Conservation (phyloP, 805 yeast genomes). For the Suhomyces tanzawaensis region DNA sequence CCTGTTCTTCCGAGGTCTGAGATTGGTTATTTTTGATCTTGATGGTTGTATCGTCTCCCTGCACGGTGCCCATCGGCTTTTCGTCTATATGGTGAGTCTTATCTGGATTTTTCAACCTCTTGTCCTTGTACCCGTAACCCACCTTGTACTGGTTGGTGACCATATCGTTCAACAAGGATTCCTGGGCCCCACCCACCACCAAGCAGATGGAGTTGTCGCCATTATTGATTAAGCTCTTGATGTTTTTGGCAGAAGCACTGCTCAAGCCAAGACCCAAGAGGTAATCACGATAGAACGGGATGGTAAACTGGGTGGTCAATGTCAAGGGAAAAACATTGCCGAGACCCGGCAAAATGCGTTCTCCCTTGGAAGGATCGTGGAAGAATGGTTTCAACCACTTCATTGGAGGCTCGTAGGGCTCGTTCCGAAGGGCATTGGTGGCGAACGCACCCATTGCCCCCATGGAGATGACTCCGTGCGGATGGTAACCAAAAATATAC, state of each 20-base stretch:
- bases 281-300: slow-evolving; percentile 88
- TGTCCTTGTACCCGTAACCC: slow-evolving; percentile 33
- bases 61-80: not conserved
- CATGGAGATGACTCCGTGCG: slow-evolving; percentile 93
- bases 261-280: slow-evolving; percentile 77
- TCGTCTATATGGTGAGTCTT: too few species aligned
- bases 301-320: slow-evolving; percentile 71
- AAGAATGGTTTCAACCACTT: slow-evolving; percentile 34
- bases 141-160: slow-evolving; percentile 32
- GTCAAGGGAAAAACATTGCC: slow-evolving; percentile 72
- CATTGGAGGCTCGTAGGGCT: slow-evolving; percentile 39
- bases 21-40: not conserved
- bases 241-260: slow-evolving; percentile 75
- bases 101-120: not conserved
- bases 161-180: slow-evolving; percentile 57
- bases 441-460: slow-evolving; percentile 85
- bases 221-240: slow-evolving; percentile 57
- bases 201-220: slow-evolving; percentile 76
- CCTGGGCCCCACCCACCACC: slow-evolving; percentile 96
- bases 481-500: slow-evolving; percentile 91
- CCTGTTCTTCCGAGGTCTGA: not conserved
- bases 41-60: not conserved
- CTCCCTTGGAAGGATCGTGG: slow-evolving; percentile 70
- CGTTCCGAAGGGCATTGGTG: slow-evolving; percentile 49
- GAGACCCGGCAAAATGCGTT: slow-evolving; percentile 77